Percentiles rank a stretch among this genome's conserved stretches.
phyloP scores from a whole-genome alignment of 73 alveolate species.

The Stentor coeruleus region DNA sequence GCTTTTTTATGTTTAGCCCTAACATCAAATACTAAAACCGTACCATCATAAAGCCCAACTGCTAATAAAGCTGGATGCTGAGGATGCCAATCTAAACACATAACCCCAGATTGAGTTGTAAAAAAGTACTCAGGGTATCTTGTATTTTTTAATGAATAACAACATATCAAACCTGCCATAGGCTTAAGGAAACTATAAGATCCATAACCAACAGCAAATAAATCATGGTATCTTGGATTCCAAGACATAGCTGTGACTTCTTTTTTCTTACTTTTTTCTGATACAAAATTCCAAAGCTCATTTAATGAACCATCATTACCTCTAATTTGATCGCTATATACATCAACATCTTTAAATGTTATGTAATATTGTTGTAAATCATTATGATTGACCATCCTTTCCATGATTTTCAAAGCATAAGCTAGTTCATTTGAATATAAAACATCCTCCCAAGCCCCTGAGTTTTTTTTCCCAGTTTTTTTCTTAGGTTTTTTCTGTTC shows the following conservation, averaged over 20 bases:
- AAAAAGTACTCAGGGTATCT: constrained; percentile 96
- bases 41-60: constrained; percentile 99
- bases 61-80: constrained; percentile 96
- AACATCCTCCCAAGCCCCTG: too few species aligned
- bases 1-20: too few species aligned
- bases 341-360: too few species aligned
- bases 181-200: constrained; percentile 85
- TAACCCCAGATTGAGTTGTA: constrained; percentile 58
- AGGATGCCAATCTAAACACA: constrained; percentile 98
- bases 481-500: too few species aligned
- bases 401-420: too few species aligned
- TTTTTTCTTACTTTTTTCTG: constrained; percentile 90
- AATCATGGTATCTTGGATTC: constrained; percentile 98
- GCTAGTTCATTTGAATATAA: too few species aligned
- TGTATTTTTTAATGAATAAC: constrained; percentile 96
- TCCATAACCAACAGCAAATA: constrained; percentile 99
- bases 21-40: too few species aligned
- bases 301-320: constrained; percentile 55
- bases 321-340: too few species aligned
- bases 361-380: too few species aligned
- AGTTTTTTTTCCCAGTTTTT: too few species aligned
- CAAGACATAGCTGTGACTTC: constrained; percentile 96
- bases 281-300: constrained; percentile 95
- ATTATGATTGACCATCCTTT: too few species aligned
- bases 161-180: constrained; percentile 94